Percentiles rank a stretch among this genome's conserved stretches.
These are phyloP conservation scores for Bondarzewia mesenterica DNA, from an alignment of 1,284 basidiomycete genomes.

Conservation along the genomic window DNA sequence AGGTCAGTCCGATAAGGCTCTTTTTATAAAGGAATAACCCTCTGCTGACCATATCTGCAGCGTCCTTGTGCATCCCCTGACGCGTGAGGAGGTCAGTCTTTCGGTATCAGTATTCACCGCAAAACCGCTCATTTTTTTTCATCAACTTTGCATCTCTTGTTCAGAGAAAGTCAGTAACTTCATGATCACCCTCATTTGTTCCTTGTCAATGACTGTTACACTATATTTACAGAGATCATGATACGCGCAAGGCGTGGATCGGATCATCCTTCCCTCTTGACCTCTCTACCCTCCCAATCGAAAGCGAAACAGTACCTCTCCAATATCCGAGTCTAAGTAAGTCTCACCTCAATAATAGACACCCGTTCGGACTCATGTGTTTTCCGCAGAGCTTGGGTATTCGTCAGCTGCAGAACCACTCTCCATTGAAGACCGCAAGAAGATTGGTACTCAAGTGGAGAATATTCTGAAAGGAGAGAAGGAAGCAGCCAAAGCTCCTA, in stretches of 20 bases:
- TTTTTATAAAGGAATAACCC: neutral
- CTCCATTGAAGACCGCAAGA: conserved; percentile 39
- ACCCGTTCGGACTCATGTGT: neutral
- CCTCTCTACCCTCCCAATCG: conserved; percentile 42
- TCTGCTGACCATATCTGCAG: conserved; percentile 22
- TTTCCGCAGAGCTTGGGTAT: conserved; percentile 40
- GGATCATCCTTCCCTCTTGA: conserved; percentile 62
- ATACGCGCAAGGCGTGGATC: conserved; percentile 61
- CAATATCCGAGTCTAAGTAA: conserved; percentile 65
- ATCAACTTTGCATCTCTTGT: no score
- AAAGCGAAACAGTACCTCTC: conserved; percentile 45
- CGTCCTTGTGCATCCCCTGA: conserved; percentile 64
- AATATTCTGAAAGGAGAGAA: conserved; percentile 39
- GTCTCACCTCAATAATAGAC: conserved; percentile 14
- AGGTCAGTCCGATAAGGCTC: conserved; percentile 34
- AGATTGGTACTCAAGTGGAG: conserved; percentile 40
- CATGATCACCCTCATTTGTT: no score
- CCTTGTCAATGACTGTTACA: neutral
- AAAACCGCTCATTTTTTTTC: neutral
- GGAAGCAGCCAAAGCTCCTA: conserved; percentile 45
- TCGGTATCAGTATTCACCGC: neutral
- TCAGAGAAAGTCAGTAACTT: conserved; percentile 32
- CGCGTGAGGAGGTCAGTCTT: conserved; percentile 48
- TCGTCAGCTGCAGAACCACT: conserved; percentile 33
- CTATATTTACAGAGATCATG: conserved; percentile 43